Evolutionary conservation across 768 basidiomycete species (phyloP).

Genomic region (Amanita rimosa): DNA sequence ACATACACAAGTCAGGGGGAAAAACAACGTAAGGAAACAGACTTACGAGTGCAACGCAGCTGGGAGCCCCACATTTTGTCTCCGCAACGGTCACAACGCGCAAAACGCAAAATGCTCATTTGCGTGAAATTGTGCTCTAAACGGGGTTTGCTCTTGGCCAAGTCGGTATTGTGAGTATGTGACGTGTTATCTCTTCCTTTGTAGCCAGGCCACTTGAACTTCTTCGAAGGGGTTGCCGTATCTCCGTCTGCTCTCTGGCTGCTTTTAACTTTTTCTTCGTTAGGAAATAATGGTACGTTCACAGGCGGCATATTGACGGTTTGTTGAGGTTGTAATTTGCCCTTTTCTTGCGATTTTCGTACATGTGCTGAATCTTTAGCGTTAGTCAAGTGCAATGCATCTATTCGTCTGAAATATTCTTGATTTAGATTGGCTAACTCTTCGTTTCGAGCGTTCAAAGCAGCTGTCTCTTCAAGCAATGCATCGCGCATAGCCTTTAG

Average conservation of each 20-base stretch:
- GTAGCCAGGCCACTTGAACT: constrained; percentile 65
- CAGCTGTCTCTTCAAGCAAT: constrained; percentile 85
- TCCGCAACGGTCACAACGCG: constrained; percentile 89
- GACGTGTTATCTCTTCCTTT: constrained; percentile 28
- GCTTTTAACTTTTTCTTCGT: constrained; percentile 31
- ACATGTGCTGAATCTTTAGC: constrained; percentile 16
- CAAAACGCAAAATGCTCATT: constrained; percentile 77
- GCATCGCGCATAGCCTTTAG: constrained; percentile 79
- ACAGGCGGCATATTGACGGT: constrained; percentile 12
- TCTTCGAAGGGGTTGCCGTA: constrained; percentile 38
- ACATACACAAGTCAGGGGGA: constrained; percentile 2
- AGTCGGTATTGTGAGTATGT: constrained; percentile 20
- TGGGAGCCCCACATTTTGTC: constrained; percentile 99
- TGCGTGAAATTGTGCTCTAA: constrained; percentile 84
- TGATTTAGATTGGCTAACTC: constrained; percentile 83
- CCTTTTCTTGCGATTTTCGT: constrained; percentile 18
- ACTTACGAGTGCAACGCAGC: constrained; percentile 77
- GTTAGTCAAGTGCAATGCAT: constrained; percentile 31
- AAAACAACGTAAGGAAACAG: background rate
- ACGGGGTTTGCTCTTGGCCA: constrained; percentile 26
- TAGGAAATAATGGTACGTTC: constrained; percentile 14
- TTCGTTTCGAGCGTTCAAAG: constrained; percentile 85
- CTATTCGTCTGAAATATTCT: constrained; percentile 73
- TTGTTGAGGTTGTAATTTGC: constrained; percentile 14
- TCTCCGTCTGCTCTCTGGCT: constrained; percentile 35